Conservation (phyloP, 202 grass and related monocot genomes). For the Carex sylvatica region DNA sequence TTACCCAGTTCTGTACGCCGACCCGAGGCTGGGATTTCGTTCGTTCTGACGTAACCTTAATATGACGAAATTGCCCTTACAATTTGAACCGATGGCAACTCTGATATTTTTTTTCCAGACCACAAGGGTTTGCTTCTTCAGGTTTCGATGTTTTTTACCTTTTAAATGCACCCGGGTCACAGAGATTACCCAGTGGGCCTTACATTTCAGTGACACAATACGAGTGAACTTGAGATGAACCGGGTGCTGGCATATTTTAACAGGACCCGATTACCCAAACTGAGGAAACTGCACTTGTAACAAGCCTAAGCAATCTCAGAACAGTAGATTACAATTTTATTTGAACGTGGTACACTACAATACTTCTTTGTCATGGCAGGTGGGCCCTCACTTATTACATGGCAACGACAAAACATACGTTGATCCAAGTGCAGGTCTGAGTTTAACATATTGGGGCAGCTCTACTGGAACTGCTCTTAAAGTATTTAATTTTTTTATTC, state of each 20-base stretch:
- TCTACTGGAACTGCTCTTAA: background rate
- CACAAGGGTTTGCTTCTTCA: background rate
- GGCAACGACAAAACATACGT: background rate
- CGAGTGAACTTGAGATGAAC: background rate
- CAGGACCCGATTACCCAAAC: background rate
- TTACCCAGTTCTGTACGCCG: background rate
- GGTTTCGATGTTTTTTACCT: background rate
- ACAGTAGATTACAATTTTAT: background rate
- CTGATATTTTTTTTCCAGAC: background rate
- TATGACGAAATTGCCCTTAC: slow-evolving; percentile 16
- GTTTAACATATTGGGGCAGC: background rate
- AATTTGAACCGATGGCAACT: slow-evolving; percentile 2
- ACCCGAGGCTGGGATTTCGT: background rate
- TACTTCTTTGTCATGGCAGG: background rate
- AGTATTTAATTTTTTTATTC: slow-evolving; percentile 3
- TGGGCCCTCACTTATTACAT: background rate
- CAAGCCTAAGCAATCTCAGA: slow-evolving; percentile 9
- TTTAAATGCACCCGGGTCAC: background rate
- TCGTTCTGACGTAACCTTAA: background rate
- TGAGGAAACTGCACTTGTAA: background rate
- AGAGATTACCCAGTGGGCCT: background rate
- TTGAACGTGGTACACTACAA: background rate
- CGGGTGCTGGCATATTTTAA: background rate
- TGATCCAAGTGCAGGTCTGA: background rate
- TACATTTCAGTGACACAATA: background rate